phyloP scores from a whole-genome alignment of 208 protist genomes.

The Trypanosoma boissoni region DNA sequence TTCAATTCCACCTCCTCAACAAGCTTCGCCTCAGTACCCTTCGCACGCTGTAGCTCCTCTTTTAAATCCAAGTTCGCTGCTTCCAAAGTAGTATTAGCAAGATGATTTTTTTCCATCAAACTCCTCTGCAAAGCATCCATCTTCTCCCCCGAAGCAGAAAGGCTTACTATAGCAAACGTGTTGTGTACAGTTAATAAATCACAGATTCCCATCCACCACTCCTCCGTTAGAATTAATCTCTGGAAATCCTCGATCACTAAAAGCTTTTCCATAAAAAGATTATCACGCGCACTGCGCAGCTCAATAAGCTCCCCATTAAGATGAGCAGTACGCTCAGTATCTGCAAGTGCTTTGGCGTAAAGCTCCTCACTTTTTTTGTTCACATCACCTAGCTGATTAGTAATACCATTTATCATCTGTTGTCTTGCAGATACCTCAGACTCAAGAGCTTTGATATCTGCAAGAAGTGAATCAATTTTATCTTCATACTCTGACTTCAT shows the following conservation, averaged over 20 bases:
- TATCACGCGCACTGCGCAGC: slow-evolving; percentile 16
- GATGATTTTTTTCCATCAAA: no score
- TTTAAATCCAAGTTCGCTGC: background rate
- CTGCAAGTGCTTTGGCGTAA: slow-evolving; percentile 52
- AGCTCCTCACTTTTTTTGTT: slow-evolving; percentile 54
- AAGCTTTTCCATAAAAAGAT: slow-evolving; percentile 7
- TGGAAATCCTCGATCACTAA: slow-evolving; percentile 13
- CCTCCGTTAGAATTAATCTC: no score
- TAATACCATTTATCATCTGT: slow-evolving; percentile 60
- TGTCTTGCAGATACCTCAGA: slow-evolving; percentile 49
- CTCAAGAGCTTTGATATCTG: slow-evolving; percentile 43
- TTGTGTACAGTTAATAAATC: slow-evolving; percentile 8
- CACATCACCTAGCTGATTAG: slow-evolving; percentile 49
- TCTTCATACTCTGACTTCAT: slow-evolving; percentile 48
- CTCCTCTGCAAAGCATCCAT: no score
- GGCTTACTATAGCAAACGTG: no score
- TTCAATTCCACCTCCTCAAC: slow-evolving; percentile 6
- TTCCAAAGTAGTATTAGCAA: no score
- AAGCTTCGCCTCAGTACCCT: slow-evolving; percentile 9
- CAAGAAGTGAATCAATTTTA: slow-evolving; percentile 25
- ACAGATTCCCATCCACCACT: slow-evolving; percentile 14
- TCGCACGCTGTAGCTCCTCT: background rate
- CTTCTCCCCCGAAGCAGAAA: no score
- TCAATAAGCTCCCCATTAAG: slow-evolving; percentile 19
- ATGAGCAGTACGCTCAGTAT: slow-evolving; percentile 34